Evolutionary conservation across 1,284 basidiomycete genomes (phyloP), one percentile per base, ranked within the genome.

Genomic region (Microbotryum violaceum): DNA sequence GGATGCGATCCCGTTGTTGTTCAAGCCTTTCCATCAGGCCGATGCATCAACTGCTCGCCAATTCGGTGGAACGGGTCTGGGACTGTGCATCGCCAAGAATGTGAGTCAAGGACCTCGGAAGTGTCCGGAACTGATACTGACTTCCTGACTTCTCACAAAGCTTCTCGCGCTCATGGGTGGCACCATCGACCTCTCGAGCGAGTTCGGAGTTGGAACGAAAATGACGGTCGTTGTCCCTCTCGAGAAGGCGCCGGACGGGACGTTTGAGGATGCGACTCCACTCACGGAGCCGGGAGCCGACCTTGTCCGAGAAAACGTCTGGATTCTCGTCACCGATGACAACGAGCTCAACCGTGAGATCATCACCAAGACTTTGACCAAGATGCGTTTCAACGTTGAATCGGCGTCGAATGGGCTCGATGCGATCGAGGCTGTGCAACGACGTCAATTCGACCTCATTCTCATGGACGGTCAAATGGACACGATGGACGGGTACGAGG

Each of bases 1-100:
- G 18, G 61, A 63, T 20, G 70, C 71, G 6, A 61, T 75, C n/a
- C 69, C 70, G 31, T 67, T 69, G 31, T 71, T 77, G 21, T 77
- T 77, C 65, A 67, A 73, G 54, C 73, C 75, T 12, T 77, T 75
- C 70, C 74, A 67, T 18, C 70, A 71, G 49, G 70, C 65, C 2
- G 60, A 70, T 52, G 51, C 65, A 6, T 54, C 63, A 1, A 70
- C 66, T 1, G 65, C 68, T 3, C 37, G 70, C 1, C 44, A 63
- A 29, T 69, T 57, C 42, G 70, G 70, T 9, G 70, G 70, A 1
- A 66, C 64, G 0, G 70, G 70, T 3, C 56, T 67, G 3, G 66
- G 66, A 1, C n/a, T 67, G 6, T 42, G 37, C 37, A 42, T 42
- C 37, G 37, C 37, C 3, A 42, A 42, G 16, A 42, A 42, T 42